These are phyloP conservation scores for Strigomonas galati DNA, from an alignment of 208 protist species.

Conservation along the genomic window DNA sequence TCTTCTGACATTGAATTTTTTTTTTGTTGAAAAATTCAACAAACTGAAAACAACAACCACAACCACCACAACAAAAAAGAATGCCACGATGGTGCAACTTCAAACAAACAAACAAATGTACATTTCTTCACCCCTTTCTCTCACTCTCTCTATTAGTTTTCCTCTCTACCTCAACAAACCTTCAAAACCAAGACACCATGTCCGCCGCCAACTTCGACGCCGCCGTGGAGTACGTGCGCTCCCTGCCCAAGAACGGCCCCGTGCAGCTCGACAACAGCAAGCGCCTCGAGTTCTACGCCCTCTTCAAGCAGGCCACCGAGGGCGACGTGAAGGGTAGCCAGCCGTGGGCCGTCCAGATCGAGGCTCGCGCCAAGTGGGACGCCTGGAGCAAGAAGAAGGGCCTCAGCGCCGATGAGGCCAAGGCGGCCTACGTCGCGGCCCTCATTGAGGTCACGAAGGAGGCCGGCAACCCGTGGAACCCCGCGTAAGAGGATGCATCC, in stretches of 20 bases:
- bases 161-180: constrained; percentile 1
- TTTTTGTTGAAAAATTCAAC: too few species aligned
- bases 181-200: constrained; percentile 36
- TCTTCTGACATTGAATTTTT: background rate
- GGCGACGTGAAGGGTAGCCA: constrained; percentile 89
- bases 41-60: too few species aligned
- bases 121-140: constrained; percentile 1
- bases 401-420: constrained; percentile 88
- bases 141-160: constrained; percentile 8
- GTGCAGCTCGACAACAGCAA: constrained; percentile 87
- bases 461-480: constrained; percentile 59
- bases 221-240: constrained; percentile 79
- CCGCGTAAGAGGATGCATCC: constrained; percentile 21
- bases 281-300: constrained; percentile 93
- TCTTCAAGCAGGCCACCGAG: constrained; percentile 97
- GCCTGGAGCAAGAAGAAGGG: constrained; percentile 91
- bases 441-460: constrained; percentile 61
- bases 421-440: constrained; percentile 82
- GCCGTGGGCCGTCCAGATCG: constrained; percentile 91
- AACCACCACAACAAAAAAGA: background rate
- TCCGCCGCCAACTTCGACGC: constrained; percentile 76
- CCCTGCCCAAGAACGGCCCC: constrained; percentile 72
- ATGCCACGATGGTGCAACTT: background rate
- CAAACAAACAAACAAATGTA: background rate
- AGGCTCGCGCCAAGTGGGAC: constrained; percentile 94